A percentile compares a stretch with the other conserved stretches of the same genome.
These are phyloP conservation scores for Alternaria alternata DNA, from an alignment of 2,329 filamentous ascomycete genomes.

Conservation along the genomic window DNA sequence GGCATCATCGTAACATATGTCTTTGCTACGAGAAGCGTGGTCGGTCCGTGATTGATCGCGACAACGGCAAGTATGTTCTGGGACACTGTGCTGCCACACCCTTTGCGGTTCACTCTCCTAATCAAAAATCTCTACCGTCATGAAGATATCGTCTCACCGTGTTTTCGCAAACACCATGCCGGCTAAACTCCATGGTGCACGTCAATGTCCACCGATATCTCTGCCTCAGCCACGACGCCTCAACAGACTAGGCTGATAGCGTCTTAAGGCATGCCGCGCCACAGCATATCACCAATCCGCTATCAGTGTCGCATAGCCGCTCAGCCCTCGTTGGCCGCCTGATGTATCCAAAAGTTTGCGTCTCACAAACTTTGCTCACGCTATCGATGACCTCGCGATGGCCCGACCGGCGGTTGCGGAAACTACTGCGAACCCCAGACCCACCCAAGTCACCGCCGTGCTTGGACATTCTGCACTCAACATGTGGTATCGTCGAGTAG, in stretches of 20 bases:
- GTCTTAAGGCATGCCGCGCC: constrained; percentile 13
- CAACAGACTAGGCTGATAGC: neutral
- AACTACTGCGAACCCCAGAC: constrained; percentile 4
- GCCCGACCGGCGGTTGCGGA: neutral
- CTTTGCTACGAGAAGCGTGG: neutral
- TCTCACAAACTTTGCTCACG: neutral
- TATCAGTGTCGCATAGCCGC: neutral
- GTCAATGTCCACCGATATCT: constrained; percentile 3
- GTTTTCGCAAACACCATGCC: neutral
- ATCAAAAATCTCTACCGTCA: neutral
- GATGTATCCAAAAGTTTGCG: neutral
- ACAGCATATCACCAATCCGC: constrained; percentile 2
- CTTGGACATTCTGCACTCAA: neutral
- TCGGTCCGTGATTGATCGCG: neutral
- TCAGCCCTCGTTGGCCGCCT: constrained; percentile 8
- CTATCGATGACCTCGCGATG: neutral
- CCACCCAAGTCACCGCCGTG: neutral
- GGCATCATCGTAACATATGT: neutral
- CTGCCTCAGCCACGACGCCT: constrained; percentile 15
- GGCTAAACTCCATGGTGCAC: constrained; percentile 2
- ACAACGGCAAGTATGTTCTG: neutral
- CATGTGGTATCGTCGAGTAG: neutral
- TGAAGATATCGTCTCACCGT: neutral
- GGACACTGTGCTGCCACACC: neutral
- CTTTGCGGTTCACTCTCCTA: neutral